Percentiles rank a stretch among this genome's conserved stretches.
Evolutionary conservation across 2,329 filamentous ascomycete species (phyloP).

Genomic region (Phaeosphaeriaceae sp.): DNA sequence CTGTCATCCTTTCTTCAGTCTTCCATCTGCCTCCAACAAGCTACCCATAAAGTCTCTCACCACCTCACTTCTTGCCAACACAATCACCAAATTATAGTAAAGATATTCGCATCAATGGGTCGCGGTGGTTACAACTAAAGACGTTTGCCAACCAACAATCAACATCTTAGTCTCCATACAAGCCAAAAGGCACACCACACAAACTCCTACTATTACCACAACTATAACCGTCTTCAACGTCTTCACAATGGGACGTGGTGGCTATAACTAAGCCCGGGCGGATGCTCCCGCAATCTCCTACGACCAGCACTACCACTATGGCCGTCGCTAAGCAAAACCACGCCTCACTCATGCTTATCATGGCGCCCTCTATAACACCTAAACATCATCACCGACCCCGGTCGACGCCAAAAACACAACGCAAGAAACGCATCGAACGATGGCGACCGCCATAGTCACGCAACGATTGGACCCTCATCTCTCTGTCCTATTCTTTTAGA

Average conservation of each 20-base stretch:
- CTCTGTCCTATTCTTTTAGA: neutral
- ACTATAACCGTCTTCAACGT: slow-evolving; percentile 17
- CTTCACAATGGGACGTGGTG: slow-evolving; percentile 42
- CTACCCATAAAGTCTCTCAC: slow-evolving; percentile 1
- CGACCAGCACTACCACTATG: slow-evolving; percentile 10
- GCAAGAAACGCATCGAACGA: slow-evolving; percentile 36
- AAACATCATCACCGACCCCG: slow-evolving; percentile 12
- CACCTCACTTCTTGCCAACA: no score
- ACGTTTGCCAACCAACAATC: slow-evolving; percentile 6
- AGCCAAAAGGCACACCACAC: slow-evolving; percentile 22
- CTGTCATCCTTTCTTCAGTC: slow-evolving; percentile 20
- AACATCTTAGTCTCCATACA: slow-evolving; percentile 1
- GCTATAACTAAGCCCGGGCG: slow-evolving; percentile 39
- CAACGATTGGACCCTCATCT: neutral
- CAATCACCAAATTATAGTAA: slow-evolving; percentile 4
- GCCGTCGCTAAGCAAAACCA: no score
- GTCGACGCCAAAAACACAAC: slow-evolving; percentile 24
- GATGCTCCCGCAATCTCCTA: slow-evolving; percentile 18
- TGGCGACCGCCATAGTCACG: slow-evolving; percentile 20
- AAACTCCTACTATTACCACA: slow-evolving; percentile 5
- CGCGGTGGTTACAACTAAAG: slow-evolving; percentile 53
- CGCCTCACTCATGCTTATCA: no score
- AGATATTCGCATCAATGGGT: slow-evolving; percentile 30
- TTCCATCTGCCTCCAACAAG: slow-evolving; percentile 11
- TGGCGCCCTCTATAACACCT: slow-evolving; percentile 5